Conservation (phyloP, 768 basidiomycete genomes). For the Jaapia argillacea region DNA sequence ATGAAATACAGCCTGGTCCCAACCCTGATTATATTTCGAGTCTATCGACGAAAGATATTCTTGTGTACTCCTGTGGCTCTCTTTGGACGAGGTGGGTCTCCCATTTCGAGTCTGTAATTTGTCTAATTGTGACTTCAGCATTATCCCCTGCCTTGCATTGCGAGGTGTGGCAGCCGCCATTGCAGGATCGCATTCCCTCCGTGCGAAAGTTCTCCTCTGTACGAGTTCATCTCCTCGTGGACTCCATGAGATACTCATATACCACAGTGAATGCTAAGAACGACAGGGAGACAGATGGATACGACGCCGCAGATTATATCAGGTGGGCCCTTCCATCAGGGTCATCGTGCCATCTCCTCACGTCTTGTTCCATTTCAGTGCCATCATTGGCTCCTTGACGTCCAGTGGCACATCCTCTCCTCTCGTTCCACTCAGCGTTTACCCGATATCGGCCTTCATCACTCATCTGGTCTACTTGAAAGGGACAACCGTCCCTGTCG, state of each 20-base stretch:
- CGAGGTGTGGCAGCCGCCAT: slow-evolving; percentile 72
- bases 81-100: slow-evolving; percentile 77
- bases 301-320: slow-evolving; percentile 79
- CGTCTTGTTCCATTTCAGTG: slow-evolving; percentile 26
- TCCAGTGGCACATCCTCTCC: slow-evolving; percentile 13
- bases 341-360: slow-evolving; percentile 1
- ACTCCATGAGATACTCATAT: slow-evolving; percentile 1
- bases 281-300: slow-evolving; percentile 84
- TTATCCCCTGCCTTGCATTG: slow-evolving; percentile 87
- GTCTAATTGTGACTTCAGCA: too few species aligned
- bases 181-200: slow-evolving; percentile 58
- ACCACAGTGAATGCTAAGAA: slow-evolving; percentile 73
- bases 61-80: slow-evolving; percentile 91
- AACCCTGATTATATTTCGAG: slow-evolving; percentile 71
- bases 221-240: slow-evolving; percentile 20
- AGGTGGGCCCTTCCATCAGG: slow-evolving; percentile 29
- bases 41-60: slow-evolving; percentile 47
- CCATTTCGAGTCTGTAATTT: slow-evolving; percentile 3
- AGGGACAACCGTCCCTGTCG: slow-evolving; percentile 51
- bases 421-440: slow-evolving; percentile 49
- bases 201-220: slow-evolving; percentile 82
- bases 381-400: slow-evolving; percentile 35
- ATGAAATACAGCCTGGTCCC: slow-evolving; percentile 84
- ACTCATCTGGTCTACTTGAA: slow-evolving; percentile 78
- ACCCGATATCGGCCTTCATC: slow-evolving; percentile 72